Evolutionary conservation across 805 yeast genomes (phyloP).

Genomic region (Metschnikowia reukaufii): DNA sequence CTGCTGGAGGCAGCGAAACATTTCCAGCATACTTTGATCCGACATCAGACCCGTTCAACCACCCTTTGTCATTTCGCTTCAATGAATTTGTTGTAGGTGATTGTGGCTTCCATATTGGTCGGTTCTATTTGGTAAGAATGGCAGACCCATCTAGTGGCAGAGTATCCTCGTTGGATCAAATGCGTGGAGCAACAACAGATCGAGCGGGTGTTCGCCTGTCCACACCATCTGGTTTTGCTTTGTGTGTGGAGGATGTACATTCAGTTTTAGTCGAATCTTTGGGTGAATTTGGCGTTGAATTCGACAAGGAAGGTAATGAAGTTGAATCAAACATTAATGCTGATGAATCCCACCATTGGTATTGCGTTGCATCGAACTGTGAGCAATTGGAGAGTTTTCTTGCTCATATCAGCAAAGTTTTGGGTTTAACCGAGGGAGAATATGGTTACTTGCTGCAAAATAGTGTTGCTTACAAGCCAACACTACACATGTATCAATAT

Average conservation of each 20-base stretch:
- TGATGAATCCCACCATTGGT: slow-evolving; percentile 26
- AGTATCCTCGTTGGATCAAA: slow-evolving; percentile 33
- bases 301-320: slow-evolving; percentile 33
- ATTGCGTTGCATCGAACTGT: slow-evolving; percentile 36
- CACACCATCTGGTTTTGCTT: slow-evolving; percentile 32
- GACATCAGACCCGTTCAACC: slow-evolving; percentile 35
- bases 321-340: slow-evolving; percentile 14
- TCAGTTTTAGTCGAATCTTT: slow-evolving; percentile 30
- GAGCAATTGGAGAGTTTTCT: slow-evolving; percentile 31
- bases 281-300: slow-evolving; percentile 33
- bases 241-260: slow-evolving; percentile 44
- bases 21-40: slow-evolving; percentile 35
- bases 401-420: slow-evolving; percentile 21
- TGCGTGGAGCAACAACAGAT: slow-evolving; percentile 27
- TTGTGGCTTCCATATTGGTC: slow-evolving; percentile 39
- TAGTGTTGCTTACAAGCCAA: slow-evolving; percentile 29
- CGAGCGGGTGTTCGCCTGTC: slow-evolving; percentile 12
- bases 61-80: slow-evolving; percentile 33
- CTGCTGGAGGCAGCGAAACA: background rate
- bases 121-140: slow-evolving; percentile 41
- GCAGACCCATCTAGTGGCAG: slow-evolving; percentile 38
- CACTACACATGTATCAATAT: slow-evolving; percentile 29
- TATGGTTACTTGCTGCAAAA: slow-evolving; percentile 16
- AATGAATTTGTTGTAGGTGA: slow-evolving; percentile 41
- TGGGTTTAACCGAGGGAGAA: slow-evolving; percentile 19